Evolutionary conservation across 441 rosid species (phyloP).

Genomic region (Arabidopsis hybrid): DNA sequence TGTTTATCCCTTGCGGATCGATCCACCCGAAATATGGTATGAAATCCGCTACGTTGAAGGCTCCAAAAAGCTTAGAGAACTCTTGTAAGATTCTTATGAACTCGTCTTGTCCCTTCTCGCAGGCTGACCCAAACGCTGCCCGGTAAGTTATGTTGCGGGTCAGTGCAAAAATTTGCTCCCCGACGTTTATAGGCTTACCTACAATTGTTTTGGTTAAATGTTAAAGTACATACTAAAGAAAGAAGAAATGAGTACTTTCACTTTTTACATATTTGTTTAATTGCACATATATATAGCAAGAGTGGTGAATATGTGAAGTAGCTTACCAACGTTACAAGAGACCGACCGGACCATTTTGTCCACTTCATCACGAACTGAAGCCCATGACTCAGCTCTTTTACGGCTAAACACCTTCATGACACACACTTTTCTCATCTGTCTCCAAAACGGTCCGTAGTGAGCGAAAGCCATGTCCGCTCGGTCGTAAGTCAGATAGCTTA

Average conservation of each 20-base stretch:
- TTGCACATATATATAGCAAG: too few relatives aligned
- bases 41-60: constrained; percentile 90
- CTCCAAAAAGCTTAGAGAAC: constrained; percentile 94
- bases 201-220: background rate
- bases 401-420: constrained; percentile 94
- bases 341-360: constrained; percentile 55
- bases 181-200: constrained; percentile 61
- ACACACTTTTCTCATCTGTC: constrained; percentile 94
- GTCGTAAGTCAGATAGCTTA: constrained; percentile 80
- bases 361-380: constrained; percentile 87
- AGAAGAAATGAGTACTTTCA: background rate
- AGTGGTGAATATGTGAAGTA: background rate
- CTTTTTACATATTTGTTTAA: too few relatives aligned
- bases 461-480: constrained; percentile 98
- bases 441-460: constrained; percentile 95
- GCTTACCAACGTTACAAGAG: constrained; percentile 55
- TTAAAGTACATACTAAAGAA: constrained; percentile 17
- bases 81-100: constrained; percentile 85
- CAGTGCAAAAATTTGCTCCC: constrained; percentile 71
- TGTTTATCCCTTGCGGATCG: constrained; percentile 75
- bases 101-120: constrained; percentile 70
- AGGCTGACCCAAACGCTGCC: constrained; percentile 81
- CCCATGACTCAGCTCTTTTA: constrained; percentile 93
- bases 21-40: constrained; percentile 75
- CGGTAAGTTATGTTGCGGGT: constrained; percentile 80